These are phyloP conservation scores for Phytophthora pseudosyringae DNA, from an alignment of 352 stramenopile species.

Conservation along the genomic window DNA sequence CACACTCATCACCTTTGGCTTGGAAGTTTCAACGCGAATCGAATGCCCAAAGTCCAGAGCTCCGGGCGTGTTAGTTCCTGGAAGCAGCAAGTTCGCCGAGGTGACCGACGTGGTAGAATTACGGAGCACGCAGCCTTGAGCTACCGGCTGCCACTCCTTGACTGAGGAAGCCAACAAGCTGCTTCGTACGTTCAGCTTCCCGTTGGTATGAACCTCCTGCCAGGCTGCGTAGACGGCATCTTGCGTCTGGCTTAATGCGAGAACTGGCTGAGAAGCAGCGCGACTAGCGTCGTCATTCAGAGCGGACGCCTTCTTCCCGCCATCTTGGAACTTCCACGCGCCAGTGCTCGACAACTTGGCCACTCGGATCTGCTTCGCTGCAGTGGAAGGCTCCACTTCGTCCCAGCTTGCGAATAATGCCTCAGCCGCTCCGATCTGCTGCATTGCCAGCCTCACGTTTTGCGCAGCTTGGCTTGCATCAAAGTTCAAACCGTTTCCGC, in stretches of 20 bases:
- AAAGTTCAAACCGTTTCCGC: slow-evolving; percentile 50
- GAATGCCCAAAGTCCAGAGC: slow-evolving; percentile 59
- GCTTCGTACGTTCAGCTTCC: slow-evolving; percentile 43
- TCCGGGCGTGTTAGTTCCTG: slow-evolving; percentile 49
- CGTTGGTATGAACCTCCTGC: slow-evolving; percentile 51
- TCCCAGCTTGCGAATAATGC: slow-evolving; percentile 61
- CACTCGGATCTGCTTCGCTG: slow-evolving; percentile 52
- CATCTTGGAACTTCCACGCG: slow-evolving; percentile 55
- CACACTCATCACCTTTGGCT: slow-evolving; percentile 43
- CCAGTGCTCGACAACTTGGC: slow-evolving; percentile 29
- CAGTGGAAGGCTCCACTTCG: slow-evolving; percentile 36
- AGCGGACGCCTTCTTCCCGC: slow-evolving; percentile 35
- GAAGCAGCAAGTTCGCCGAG: slow-evolving; percentile 52
- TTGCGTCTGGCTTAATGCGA: slow-evolving; percentile 19
- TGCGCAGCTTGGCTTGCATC: slow-evolving; percentile 43
- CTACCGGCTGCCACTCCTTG: slow-evolving; percentile 57
- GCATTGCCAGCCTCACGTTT: slow-evolving; percentile 48
- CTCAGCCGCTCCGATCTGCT: slow-evolving; percentile 21
- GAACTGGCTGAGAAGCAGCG: slow-evolving; percentile 35
- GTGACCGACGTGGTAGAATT: slow-evolving; percentile 43
- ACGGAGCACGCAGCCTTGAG: slow-evolving; percentile 54
- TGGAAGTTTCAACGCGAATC: slow-evolving; percentile 63
- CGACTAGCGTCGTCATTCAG: slow-evolving; percentile 51
- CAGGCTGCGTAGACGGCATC: slow-evolving; percentile 44
- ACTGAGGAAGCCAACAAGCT: slow-evolving; percentile 24